Base-by-base conservation (phyloP, 495 filamentous ascomycete genomes). In the Echria macrotheca region DNA sequence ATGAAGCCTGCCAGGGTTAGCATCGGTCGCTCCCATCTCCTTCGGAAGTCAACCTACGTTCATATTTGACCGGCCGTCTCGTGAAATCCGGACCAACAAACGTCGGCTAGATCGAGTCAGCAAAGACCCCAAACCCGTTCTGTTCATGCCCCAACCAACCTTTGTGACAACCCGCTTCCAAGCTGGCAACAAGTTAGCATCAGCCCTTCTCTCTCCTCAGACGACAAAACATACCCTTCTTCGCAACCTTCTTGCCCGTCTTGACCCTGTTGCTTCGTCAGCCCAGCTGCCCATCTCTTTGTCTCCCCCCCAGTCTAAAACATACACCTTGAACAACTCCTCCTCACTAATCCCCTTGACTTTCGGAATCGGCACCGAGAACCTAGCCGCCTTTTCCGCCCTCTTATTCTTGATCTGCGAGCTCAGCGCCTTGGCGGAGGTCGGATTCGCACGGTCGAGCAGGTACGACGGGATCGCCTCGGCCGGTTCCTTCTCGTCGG, bases 161-260 rank as follows among this genome's bases (percentile, higher is more conserved):
- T 66, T 66, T 5, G 93, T 98, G 57, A 98, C 89, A 75, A 97
- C 88, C 25, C 94, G 73, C 80, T 98, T 97, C 91, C 89, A 95
- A 36, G 51, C 53, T 58, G 26, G 36, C 15, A 3, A 26, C 12
- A 5, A 10, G 31, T 56, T 47, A 53, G 49, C 46, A 53, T 22
- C 17, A 1, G 9, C 6, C 7, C 39, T 44, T 6, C 11, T 14
- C 1, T 19, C 24, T 15, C 1, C 15, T 8, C 12, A 14, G 7
- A 4, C 5, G 24, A 17, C 17, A 4, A 5, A 50, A 46, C 55
- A 23, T 48, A 55, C 80, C 80, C 74, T 79, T 80, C 69, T 81
- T 77, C 44, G 69, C 61, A 3, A 70, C 70, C 69, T 80, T 60
- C 58, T 66, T 88, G 55, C 91, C 93, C 49, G 94, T 99, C 72